These are phyloP conservation scores for Ophiostoma fasciatum DNA, from an alignment of 2,329 filamentous ascomycete species.

Conservation along the genomic window DNA sequence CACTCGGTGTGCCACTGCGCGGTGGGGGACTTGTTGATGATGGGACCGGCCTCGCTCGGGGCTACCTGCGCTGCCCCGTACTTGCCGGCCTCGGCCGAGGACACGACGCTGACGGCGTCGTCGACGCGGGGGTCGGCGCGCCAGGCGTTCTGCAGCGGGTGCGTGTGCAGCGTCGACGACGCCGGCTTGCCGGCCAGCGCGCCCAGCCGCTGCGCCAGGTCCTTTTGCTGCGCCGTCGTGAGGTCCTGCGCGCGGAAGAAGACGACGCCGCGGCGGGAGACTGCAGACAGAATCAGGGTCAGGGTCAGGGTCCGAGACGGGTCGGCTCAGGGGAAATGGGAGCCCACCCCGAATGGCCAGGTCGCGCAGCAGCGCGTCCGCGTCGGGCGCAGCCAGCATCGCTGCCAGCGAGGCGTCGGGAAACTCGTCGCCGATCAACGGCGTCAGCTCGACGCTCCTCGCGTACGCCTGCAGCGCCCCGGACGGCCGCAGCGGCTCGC, in stretches of 20 bases:
- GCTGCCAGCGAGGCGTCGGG: conserved; percentile 22
- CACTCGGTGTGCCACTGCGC: not conserved
- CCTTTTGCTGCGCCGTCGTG: conserved; percentile 31
- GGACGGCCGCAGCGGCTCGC: too few species aligned
- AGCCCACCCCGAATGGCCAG: conserved; percentile 19
- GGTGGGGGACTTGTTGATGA: not conserved
- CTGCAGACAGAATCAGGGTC: too few species aligned
- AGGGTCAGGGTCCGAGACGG: too few species aligned
- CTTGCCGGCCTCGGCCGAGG: too few species aligned
- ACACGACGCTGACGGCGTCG: too few species aligned
- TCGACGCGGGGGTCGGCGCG: not conserved
- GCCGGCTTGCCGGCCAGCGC: conserved; percentile 27
- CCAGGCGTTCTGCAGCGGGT: conserved; percentile 21
- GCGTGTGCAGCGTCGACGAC: conserved; percentile 27
- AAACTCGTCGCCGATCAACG: conserved; percentile 24
- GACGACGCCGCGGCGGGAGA: conserved; percentile 36
- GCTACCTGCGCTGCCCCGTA: too few species aligned
- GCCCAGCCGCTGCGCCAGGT: conserved; percentile 31
- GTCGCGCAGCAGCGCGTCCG: conserved; percentile 19
- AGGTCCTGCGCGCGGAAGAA: conserved; percentile 39
- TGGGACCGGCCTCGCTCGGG: too few species aligned
- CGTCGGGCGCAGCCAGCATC: conserved; percentile 13
- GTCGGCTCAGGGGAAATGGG: too few species aligned
- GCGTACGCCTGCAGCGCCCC: too few species aligned
- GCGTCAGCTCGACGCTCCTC: conserved; percentile 10